Percentiles rank a stretch among this genome's conserved stretches.
Conservation (phyloP, 208 protist species). For the Leishmania turanica region DNA sequence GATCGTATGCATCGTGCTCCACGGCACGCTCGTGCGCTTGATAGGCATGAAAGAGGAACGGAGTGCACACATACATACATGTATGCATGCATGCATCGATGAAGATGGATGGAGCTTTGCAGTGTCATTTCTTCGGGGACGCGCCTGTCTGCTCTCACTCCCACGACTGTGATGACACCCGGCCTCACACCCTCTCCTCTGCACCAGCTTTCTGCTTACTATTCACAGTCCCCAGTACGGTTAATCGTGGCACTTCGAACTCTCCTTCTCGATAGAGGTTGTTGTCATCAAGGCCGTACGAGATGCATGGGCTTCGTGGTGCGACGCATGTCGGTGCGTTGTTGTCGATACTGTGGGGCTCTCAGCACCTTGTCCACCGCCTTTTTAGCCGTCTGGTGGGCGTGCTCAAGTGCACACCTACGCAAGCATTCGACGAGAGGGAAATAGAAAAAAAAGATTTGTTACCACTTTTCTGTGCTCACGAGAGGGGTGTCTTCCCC, state of each 20-base stretch:
- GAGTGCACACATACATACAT: neutral
- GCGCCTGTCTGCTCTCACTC: neutral
- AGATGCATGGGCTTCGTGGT: neutral
- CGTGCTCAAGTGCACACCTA: neutral
- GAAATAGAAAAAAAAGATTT: neutral
- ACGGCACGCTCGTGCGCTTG: neutral
- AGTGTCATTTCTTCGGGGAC: neutral
- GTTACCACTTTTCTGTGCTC: too few species aligned
- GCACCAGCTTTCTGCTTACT: neutral
- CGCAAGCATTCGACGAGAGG: too few species aligned
- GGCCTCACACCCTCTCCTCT: neutral
- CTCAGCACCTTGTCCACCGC: neutral
- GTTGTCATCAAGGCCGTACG: constrained; percentile 35
- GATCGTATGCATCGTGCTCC: neutral
- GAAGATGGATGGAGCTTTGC: neutral
- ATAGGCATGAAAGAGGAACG: neutral
- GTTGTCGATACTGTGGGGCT: neutral
- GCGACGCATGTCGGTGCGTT: neutral
- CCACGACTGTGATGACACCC: neutral
- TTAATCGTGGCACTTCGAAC: constrained; percentile 33
- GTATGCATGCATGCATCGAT: neutral
- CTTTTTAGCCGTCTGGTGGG: neutral
- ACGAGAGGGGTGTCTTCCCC: too few species aligned
- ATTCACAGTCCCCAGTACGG: constrained; percentile 5
- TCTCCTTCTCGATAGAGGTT: constrained; percentile 24